Evolutionary conservation across 2,329 filamentous ascomycete genomes (phyloP).

Genomic region (Botrytis pseudocinerea): DNA sequence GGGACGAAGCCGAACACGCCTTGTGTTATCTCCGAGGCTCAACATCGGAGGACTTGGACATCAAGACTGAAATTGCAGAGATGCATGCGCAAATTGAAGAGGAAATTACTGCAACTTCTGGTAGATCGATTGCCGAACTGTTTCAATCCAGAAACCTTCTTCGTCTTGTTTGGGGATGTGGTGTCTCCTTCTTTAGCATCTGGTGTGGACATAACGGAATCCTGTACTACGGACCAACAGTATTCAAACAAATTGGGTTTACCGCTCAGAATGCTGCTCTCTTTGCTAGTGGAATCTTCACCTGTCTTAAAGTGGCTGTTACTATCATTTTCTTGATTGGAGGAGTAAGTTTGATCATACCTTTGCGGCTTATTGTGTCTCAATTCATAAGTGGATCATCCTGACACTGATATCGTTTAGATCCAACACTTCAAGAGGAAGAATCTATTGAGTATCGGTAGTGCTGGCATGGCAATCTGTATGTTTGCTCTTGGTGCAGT

Average conservation of each 20-base stretch:
- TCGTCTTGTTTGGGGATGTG: conserved; percentile 21
- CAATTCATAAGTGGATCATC: neutral
- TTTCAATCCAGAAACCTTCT: conserved; percentile 42
- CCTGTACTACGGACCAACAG: conserved; percentile 16
- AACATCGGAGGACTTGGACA: conserved; percentile 42
- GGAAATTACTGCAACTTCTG: conserved; percentile 48
- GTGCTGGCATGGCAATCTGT: conserved; percentile 13
- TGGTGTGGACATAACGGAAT: conserved; percentile 20
- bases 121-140: conserved; percentile 49
- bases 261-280: conserved; percentile 27
- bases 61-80: conserved; percentile 44
- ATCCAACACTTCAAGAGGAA: conserved; percentile 20
- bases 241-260: conserved; percentile 27
- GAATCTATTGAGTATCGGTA: conserved; percentile 9
- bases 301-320: conserved; percentile 25
- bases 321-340: conserved; percentile 22
- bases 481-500: conserved; percentile 19
- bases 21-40: conserved; percentile 54
- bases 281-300: conserved; percentile 28
- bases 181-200: conserved; percentile 18
- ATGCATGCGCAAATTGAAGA: conserved; percentile 51
- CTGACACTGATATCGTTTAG: neutral
- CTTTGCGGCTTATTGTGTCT: neutral
- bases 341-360: conserved; percentile 6
- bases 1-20: conserved; percentile 56